Conservation (phyloP, 441 rosid genomes). For the Brassica balearica region DNA sequence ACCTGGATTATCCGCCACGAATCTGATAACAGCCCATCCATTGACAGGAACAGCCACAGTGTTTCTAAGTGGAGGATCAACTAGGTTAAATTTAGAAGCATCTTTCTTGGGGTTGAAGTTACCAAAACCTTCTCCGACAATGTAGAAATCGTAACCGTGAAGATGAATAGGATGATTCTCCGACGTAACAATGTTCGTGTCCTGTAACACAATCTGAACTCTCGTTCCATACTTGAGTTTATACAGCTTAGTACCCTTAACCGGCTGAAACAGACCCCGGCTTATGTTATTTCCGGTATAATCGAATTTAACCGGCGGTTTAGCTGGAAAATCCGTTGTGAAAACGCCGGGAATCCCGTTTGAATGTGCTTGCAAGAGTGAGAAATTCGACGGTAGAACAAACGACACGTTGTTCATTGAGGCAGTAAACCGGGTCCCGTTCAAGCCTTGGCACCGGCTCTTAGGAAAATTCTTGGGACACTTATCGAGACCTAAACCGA, state of each 20-base stretch:
- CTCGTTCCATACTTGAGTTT: slow-evolving; percentile 70
- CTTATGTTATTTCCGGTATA: slow-evolving; percentile 90
- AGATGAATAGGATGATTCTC: slow-evolving; percentile 95
- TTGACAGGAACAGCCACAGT: slow-evolving; percentile 77
- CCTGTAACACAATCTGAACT: slow-evolving; percentile 87
- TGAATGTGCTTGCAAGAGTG: slow-evolving; percentile 78
- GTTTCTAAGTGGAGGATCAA: slow-evolving; percentile 89
- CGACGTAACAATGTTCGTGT: slow-evolving; percentile 74
- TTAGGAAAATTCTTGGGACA: slow-evolving; percentile 62
- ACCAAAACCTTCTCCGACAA: slow-evolving; percentile 84
- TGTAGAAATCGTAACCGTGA: slow-evolving; percentile 91
- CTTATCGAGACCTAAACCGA: slow-evolving; percentile 79
- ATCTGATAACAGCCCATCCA: slow-evolving; percentile 95
- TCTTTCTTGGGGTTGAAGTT: slow-evolving; percentile 73
- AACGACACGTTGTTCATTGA: slow-evolving; percentile 88
- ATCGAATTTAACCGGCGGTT: slow-evolving; percentile 72
- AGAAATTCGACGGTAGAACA: slow-evolving; percentile 68
- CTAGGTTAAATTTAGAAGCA: slow-evolving; percentile 73
- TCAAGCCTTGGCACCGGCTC: slow-evolving; percentile 79
- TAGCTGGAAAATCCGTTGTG: slow-evolving; percentile 83
- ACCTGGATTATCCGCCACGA: slow-evolving; percentile 95
- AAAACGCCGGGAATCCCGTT: slow-evolving; percentile 68
- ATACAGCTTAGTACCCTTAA: slow-evolving; percentile 69
- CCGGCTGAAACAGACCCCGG: slow-evolving; percentile 72
- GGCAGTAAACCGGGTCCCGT: slow-evolving; percentile 82